Evolutionary conservation across 306 rosid species (phyloP), one percentile per base, ranked within the genome.

Genomic region (Corylus heterophylla): DNA sequence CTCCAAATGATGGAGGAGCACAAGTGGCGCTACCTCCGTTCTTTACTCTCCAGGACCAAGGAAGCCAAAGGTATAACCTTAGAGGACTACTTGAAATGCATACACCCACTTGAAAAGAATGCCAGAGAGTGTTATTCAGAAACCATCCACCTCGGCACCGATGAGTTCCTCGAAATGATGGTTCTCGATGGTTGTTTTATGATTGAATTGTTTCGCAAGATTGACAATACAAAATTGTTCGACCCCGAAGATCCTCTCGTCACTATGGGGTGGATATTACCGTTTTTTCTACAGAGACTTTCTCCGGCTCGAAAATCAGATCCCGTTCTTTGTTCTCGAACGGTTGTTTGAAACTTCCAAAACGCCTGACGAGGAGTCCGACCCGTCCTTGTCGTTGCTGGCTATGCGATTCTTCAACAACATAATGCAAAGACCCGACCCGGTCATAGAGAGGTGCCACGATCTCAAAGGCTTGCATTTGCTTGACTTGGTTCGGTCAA

Each of bases 161-260:
- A 80, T 0, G 84, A 83, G 0, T 85, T 87, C 49, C 7, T 77
- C 3, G 86, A 78, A 52, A 72, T 83, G 89, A 63, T 88, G 84
- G 80, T 88, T 17, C 42, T 83, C 4, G 91, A 88, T 47, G 86
- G 85, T 25, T 85, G 88, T 74, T 88, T 88, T 83, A n/a, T 83
- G 4, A 37, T 88, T 1, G 89, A 85, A 47, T 47, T 80, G 54
- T 77, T 79, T 27, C 71, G 84, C 0, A 87, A 76, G 54, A 31
- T 27, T 0, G 42, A 49, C 4, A 12, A 37, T 0, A 31, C 51
- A 37, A 69, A 70, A 45, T 45, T 4, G 58, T 59, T 76, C 31
- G 85, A 74, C 20, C 20, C 3, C 0, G 70, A 83, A 27, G 89
- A 86, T 10, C 89, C 87, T 20, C 69, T 86, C 2, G 3, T 74